Percentiles rank a stretch among this genome's conserved stretches.
These are phyloP conservation scores for Fonsecaea pugnacius DNA, from an alignment of 2,329 filamentous ascomycete genomes.

Conservation along the genomic window DNA sequence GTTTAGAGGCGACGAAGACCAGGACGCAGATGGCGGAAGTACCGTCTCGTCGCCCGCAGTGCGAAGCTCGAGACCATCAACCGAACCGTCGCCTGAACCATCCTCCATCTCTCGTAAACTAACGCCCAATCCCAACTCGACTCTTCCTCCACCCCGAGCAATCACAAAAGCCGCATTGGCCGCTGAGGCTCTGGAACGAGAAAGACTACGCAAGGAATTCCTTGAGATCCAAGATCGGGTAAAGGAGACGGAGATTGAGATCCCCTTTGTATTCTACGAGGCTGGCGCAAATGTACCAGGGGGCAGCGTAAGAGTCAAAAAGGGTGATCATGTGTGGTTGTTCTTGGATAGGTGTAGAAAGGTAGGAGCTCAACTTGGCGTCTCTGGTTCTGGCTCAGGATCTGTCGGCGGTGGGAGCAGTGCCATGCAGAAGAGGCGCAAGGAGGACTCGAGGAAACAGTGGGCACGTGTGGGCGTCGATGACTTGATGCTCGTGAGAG, in stretches of 20 bases:
- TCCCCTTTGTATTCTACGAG: slow-evolving; percentile 97
- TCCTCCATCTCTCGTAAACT: slow-evolving; percentile 39
- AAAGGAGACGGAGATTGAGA: slow-evolving; percentile 83
- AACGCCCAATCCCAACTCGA: slow-evolving; percentile 50
- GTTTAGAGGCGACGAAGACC: slow-evolving; percentile 68
- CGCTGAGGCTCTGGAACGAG: slow-evolving; percentile 76
- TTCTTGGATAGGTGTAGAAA: slow-evolving; percentile 91
- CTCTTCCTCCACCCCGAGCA: slow-evolving; percentile 66
- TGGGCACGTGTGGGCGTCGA: slow-evolving; percentile 96
- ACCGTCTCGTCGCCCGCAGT: slow-evolving; percentile 39
- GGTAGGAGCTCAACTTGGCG: slow-evolving; percentile 80
- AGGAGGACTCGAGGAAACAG: slow-evolving; percentile 69
- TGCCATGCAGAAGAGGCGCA: slow-evolving; percentile 38
- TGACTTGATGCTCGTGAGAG: slow-evolving; percentile 89
- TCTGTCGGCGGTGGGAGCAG: neutral
- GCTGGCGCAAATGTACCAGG: slow-evolving; percentile 81
- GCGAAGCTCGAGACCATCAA: slow-evolving; percentile 21
- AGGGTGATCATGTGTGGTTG: slow-evolving; percentile 90
- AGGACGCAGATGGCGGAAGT: slow-evolving; percentile 50
- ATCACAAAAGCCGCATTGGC: slow-evolving; percentile 77
- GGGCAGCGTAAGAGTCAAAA: slow-evolving; percentile 82
- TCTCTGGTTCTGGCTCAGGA: slow-evolving; percentile 62
- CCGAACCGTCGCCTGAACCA: slow-evolving; percentile 29
- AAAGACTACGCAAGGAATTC: slow-evolving; percentile 78
- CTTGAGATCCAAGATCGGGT: slow-evolving; percentile 80